Base-by-base conservation (phyloP, 2,329 filamentous ascomycete genomes). In the Pseudogymnoascus sp. region DNA sequence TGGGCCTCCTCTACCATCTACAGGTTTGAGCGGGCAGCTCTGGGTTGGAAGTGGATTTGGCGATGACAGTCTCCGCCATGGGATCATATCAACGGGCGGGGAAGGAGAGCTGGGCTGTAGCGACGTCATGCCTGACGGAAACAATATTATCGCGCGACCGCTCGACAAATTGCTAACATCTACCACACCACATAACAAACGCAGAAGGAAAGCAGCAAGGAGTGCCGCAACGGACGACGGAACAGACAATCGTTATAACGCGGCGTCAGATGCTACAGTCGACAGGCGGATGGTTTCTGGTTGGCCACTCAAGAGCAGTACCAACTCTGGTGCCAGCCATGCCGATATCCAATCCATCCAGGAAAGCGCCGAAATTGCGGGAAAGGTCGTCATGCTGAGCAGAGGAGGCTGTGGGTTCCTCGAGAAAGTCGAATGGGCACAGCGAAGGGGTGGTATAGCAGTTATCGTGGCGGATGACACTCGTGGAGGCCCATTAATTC, bases 381-480 rank as follows among this genome's bases (percentile, higher is more conserved):
- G 94, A 65, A 97, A 96, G 74, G 84, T 99, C 55, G 94, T 95
- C 2, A 77, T 99, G 58, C 78, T 99, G 60, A 95, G 90, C 72
- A 85, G 94, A 60, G 94, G 94, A 61, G 94, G 92, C 6, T 99
- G 94, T 72, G 94, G 94, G 4, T 99, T 99, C 71, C 74, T 96
- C 62, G 92, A 97, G 71, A 99, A 99, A 74, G 90, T 94, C 64
- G 92, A 95, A 76, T 99, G 94, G 94, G 90, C 89, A 10, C 94
- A 99, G 72, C 82, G 91, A 63, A 83, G 94, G 69, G 94, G 94
- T 21, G 94, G 88, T 18, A 81, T 91, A 62, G 94, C 90, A 34
- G 78, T 99, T 62, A 95, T 99, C 65, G 92, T 99, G 2, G 94
- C 94, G 23, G 94, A 99, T 72, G 89, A 96, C 71, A 87, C 89